Percentiles rank a stretch among this genome's conserved stretches.
These are phyloP conservation scores for Chaetomiaceae sp. DNA, from an alignment of 2,329 filamentous ascomycete genomes.

Conservation along the genomic window DNA sequence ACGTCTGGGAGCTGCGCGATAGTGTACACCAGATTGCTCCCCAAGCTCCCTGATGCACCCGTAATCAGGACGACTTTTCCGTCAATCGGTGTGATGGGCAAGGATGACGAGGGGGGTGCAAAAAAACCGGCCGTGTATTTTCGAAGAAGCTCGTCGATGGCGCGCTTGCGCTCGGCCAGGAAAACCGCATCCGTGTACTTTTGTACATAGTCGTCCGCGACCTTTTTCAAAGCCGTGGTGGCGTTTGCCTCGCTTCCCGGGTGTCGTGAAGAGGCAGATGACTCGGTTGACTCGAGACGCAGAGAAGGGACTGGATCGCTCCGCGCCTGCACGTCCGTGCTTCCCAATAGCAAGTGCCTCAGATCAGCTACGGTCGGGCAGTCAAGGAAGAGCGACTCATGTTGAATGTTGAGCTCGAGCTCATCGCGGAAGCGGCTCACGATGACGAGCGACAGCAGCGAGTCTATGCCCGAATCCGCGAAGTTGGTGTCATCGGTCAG, in stretches of 20 bases:
- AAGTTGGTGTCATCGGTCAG: constrained; percentile 49
- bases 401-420: constrained; percentile 2
- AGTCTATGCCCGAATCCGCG: constrained; percentile 54
- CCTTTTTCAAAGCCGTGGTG: neutral
- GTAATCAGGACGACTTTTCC: constrained; percentile 34
- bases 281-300: too few relatives aligned
- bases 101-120: neutral
- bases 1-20: constrained; percentile 30
- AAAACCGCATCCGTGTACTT: neutral
- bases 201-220: neutral
- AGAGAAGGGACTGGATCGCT: too few relatives aligned
- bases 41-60: constrained; percentile 38
- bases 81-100: neutral
- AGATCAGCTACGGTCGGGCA: neutral
- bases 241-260: too few relatives aligned
- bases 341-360: neutral
- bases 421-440: constrained; percentile 50
- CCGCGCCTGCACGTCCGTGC: too few relatives aligned
- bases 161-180: neutral
- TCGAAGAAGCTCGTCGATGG: neutral
- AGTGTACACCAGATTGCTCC: constrained; percentile 33
- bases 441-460: constrained; percentile 52
- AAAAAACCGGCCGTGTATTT: neutral
- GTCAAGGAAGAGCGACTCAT: neutral
- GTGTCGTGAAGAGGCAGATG: too few relatives aligned